phyloP scores from a whole-genome alignment of 345 rosid genomes.

The Sisymbrium altissimum region DNA sequence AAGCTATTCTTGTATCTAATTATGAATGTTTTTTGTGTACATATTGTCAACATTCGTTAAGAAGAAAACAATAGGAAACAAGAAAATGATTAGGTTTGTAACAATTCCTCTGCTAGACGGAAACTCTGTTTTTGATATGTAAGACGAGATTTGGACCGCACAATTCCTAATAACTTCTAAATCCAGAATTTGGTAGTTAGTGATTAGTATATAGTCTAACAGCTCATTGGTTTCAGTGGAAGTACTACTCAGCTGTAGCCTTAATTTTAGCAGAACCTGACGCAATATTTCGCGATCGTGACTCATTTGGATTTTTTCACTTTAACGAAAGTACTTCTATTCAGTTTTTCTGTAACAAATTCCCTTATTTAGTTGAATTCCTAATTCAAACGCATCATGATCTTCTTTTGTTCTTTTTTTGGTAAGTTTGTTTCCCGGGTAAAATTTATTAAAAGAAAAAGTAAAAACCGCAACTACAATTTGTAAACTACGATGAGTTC shows the following conservation, averaged over 20 bases:
- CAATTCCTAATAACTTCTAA: background rate
- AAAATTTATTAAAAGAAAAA: too few relatives aligned
- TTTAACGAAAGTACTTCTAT: background rate
- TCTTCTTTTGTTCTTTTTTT: constrained; percentile 1
- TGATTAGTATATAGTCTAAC: too few relatives aligned
- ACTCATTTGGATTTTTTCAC: background rate
- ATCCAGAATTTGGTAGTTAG: background rate
- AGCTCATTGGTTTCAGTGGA: background rate
- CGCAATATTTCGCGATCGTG: background rate
- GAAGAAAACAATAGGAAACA: constrained; percentile 1
- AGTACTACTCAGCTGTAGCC: background rate
- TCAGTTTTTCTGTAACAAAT: background rate
- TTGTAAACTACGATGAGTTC: background rate
- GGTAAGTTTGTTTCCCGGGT: too few relatives aligned
- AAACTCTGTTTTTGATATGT: constrained; percentile 7
- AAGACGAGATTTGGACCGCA: constrained; percentile 7
- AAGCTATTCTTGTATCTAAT: constrained; percentile 1
- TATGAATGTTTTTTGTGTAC: constrained; percentile 1
- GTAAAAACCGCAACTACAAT: too few relatives aligned
- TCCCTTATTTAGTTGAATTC: background rate
- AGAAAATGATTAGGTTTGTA: background rate
- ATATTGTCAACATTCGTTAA: background rate
- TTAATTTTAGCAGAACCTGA: background rate
- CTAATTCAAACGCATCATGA: background rate
- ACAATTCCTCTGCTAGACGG: background rate